Percentiles rank a stretch among this genome's conserved stretches.
Conservation (phyloP, 257 asterid genomes). For the Forsythia suspensa region DNA sequence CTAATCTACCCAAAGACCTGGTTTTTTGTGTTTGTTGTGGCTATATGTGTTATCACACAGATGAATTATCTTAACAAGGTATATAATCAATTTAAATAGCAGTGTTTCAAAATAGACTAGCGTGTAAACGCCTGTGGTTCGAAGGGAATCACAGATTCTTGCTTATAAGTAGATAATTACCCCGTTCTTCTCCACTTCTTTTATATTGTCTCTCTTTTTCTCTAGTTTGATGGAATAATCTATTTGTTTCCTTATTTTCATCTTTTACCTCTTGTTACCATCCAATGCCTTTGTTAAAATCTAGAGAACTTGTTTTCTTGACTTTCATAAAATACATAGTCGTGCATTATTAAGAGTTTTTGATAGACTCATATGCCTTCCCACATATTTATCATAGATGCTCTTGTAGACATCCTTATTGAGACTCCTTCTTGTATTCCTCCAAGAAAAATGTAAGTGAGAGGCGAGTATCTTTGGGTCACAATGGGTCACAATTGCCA, state of each 20-base stretch:
- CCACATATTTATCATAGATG: neutral
- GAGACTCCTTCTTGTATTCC: neutral
- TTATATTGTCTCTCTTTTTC: neutral
- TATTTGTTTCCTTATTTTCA: neutral
- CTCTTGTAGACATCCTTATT: neutral
- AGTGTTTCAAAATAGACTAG: constrained; percentile 17
- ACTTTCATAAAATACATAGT: neutral
- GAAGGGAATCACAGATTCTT: neutral
- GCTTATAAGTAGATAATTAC: neutral
- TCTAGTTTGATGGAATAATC: no score
- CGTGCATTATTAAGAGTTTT: neutral
- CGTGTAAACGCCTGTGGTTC: constrained; percentile 11
- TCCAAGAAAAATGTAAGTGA: neutral
- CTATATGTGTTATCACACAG: constrained; percentile 75
- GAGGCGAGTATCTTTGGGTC: neutral
- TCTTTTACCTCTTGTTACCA: neutral
- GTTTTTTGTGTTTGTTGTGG: constrained; percentile 70
- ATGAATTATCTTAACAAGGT: constrained; percentile 95
- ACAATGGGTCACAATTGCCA: no score
- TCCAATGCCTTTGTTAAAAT: neutral
- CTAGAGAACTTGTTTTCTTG: neutral
- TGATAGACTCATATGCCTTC: neutral
- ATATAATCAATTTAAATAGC: constrained; percentile 20
- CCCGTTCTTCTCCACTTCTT: neutral
- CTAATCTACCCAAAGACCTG: constrained; percentile 76